A percentile compares a stretch with the other conserved stretches of the same genome.
Conservation (phyloP, 805 yeast genomes). For the Metschnikowia continentalis region DNA sequence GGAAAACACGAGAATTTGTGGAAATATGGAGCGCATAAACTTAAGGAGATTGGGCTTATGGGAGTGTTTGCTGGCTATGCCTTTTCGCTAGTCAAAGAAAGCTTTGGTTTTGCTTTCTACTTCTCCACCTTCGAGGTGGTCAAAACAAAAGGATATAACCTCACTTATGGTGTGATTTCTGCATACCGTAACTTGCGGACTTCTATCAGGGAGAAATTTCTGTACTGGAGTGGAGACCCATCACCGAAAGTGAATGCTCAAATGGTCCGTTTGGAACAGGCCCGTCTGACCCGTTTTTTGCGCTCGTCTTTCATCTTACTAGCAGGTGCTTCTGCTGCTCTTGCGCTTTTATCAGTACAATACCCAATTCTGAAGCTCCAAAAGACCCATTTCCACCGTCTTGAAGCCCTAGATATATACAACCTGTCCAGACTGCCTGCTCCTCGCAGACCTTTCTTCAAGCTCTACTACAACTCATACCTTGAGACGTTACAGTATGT, state of each 20-base stretch:
- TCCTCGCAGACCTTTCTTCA: slow-evolving; percentile 33
- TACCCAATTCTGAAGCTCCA: slow-evolving; percentile 81
- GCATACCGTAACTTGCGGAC: slow-evolving; percentile 40
- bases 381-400: slow-evolving; percentile 68
- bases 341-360: slow-evolving; percentile 70
- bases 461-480: slow-evolving; percentile 70
- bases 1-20: slow-evolving; percentile 70
- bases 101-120: slow-evolving; percentile 78
- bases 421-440: slow-evolving; percentile 27
- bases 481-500: slow-evolving; percentile 55
- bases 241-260: slow-evolving; percentile 14
- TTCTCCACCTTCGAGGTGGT: slow-evolving; percentile 77
- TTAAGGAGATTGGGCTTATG: slow-evolving; percentile 67
- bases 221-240: slow-evolving; percentile 17
- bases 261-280: slow-evolving; percentile 26
- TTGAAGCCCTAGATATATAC: slow-evolving; percentile 74
- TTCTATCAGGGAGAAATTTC: slow-evolving; percentile 17
- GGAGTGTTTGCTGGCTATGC: slow-evolving; percentile 91
- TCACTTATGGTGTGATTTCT: slow-evolving; percentile 43
- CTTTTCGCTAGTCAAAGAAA: slow-evolving; percentile 74
- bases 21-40: slow-evolving; percentile 66
- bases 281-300: slow-evolving; percentile 45
- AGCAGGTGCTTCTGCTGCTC: slow-evolving; percentile 88
- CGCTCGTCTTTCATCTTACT: slow-evolving; percentile 66
- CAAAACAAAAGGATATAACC: slow-evolving; percentile 60